These are phyloP conservation scores for Kwoniella bestiolae DNA, from an alignment of 768 basidiomycete genomes.

Conservation along the genomic window DNA sequence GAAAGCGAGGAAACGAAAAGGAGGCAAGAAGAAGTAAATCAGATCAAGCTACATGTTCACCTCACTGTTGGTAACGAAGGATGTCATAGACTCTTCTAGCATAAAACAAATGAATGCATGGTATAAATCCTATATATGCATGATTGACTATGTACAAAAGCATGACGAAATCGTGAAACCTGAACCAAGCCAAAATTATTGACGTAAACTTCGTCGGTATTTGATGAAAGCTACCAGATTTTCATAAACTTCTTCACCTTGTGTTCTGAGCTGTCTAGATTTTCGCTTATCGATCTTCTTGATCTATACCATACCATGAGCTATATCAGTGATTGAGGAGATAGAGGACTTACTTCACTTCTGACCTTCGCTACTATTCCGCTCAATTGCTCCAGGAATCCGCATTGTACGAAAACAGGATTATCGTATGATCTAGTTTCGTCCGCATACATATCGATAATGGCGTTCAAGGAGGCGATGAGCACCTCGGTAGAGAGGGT, in stretches of 20 bases:
- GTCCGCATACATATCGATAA: constrained; percentile 93
- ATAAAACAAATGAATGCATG: constrained; percentile 6
- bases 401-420: constrained; percentile 52
- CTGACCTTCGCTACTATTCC: constrained; percentile 49
- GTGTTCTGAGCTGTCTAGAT: constrained; percentile 52
- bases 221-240: constrained; percentile 60
- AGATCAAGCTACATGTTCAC: neutral
- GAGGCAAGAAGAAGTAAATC: constrained; percentile 27
- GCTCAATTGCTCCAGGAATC: constrained; percentile 53
- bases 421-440: constrained; percentile 75
- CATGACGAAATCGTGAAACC: neutral
- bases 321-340: neutral
- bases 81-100: too few species aligned
- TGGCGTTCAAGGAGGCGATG: constrained; percentile 76
- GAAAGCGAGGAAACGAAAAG: constrained; percentile 24
- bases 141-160: neutral
- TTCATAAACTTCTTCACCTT: constrained; percentile 59
- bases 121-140: neutral
- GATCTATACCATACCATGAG: constrained; percentile 40
- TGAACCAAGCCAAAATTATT: constrained; percentile 3
- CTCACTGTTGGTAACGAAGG: too few species aligned
- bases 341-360: constrained; percentile 51
- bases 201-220: constrained; percentile 53
- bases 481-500: constrained; percentile 67
- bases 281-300: constrained; percentile 59